phyloP scores from a whole-genome alignment of 2,329 filamentous ascomycete species.

The Fusarium sp. region DNA sequence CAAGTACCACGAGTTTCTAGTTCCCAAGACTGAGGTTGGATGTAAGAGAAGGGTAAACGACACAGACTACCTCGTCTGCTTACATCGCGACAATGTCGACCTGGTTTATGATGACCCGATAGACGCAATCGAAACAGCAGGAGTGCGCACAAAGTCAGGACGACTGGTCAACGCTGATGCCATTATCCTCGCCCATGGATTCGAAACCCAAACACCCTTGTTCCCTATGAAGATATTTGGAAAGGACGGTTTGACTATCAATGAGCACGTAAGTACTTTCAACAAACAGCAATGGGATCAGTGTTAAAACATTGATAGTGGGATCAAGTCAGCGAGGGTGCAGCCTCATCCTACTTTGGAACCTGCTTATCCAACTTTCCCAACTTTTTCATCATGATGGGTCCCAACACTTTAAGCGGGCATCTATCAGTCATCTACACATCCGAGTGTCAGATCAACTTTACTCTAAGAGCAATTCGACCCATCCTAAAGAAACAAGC shows the following conservation, averaged over 20 bases:
- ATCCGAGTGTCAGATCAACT: constrained; percentile 63
- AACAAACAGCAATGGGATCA: too few relatives aligned
- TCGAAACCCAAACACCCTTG: constrained; percentile 58
- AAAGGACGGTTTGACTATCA: constrained; percentile 50
- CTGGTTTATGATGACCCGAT: constrained; percentile 38
- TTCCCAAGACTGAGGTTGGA: constrained; percentile 48
- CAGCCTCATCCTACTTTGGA: constrained; percentile 57
- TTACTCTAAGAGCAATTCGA: constrained; percentile 46
- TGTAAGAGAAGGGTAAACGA: constrained; percentile 52
- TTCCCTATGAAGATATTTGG: constrained; percentile 59
- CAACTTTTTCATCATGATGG: constrained; percentile 52
- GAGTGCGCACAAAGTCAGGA: constrained; percentile 30
- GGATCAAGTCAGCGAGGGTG: constrained; percentile 36
- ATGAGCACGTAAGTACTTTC: constrained; percentile 51
- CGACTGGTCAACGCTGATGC: constrained; percentile 39
- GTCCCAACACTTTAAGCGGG: constrained; percentile 54
- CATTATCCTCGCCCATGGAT: constrained; percentile 61
- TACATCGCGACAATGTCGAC: constrained; percentile 46
- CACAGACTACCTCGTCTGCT: constrained; percentile 45
- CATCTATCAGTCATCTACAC: constrained; percentile 62
- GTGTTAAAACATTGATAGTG: too few relatives aligned
- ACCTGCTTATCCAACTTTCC: constrained; percentile 59
- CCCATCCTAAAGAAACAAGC: constrained; percentile 48
- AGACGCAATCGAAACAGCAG: constrained; percentile 14
- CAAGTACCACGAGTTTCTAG: constrained; percentile 44